phyloP scores from a whole-genome alignment of 106 monocot genomes.

The Dendrobium huoshanense region DNA sequence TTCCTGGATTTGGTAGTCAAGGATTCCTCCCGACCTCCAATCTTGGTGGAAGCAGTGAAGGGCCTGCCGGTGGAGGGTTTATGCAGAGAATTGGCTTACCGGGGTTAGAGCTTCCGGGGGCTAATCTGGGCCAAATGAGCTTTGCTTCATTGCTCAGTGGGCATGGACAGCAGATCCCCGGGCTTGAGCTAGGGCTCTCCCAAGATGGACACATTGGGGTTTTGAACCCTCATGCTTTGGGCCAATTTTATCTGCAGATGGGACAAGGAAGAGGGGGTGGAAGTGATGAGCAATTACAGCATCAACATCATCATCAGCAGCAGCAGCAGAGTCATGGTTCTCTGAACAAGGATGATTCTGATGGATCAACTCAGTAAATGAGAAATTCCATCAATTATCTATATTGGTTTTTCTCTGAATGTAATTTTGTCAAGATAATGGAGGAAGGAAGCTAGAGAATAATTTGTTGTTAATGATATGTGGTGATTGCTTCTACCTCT shows the following conservation, averaged over 20 bases:
- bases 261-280: slow-evolving; percentile 17
- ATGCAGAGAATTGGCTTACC: slow-evolving; percentile 11
- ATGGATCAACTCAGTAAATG: slow-evolving; percentile 13
- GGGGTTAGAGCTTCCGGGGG: slow-evolving; percentile 9
- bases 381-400: not conserved
- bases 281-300: slow-evolving; percentile 11
- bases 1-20: not conserved
- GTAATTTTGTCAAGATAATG: not conserved
- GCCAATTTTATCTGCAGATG: slow-evolving; percentile 30
- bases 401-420: not conserved
- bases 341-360: slow-evolving; percentile 19
- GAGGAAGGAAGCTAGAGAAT: slow-evolving; percentile 2
- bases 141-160: slow-evolving; percentile 29
- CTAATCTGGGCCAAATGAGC: slow-evolving; percentile 16
- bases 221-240: slow-evolving; percentile 16
- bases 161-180: slow-evolving; percentile 26
- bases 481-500: not conserved
- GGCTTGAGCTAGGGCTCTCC: slow-evolving; percentile 31
- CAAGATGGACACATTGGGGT: slow-evolving; percentile 31
- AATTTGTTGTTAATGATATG: slow-evolving; percentile 2
- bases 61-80: not conserved
- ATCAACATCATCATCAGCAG: slow-evolving; percentile 9
- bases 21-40: slow-evolving; percentile 3
- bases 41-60: not conserved
- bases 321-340: slow-evolving; percentile 7